Conservation (phyloP, 1,284 basidiomycete species). For the Fomitopsis palustris region DNA sequence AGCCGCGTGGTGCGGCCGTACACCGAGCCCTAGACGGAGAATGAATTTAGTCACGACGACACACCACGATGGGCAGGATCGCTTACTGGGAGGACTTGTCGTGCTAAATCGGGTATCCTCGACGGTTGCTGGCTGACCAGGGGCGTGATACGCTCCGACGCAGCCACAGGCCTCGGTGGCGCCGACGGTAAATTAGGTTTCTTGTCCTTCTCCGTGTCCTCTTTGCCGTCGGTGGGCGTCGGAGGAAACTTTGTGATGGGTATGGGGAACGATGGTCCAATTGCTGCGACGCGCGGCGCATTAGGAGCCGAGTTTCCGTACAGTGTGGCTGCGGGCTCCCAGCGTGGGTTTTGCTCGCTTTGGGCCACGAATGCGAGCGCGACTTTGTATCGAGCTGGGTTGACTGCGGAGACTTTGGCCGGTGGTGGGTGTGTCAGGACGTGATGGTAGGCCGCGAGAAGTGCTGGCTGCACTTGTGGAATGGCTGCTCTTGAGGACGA, state of each 20-base stretch:
- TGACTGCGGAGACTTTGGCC: conserved; percentile 39
- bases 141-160: conserved; percentile 48
- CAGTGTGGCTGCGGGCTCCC: conserved; percentile 64
- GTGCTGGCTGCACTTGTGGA: conserved; percentile 54
- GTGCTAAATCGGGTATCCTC: conserved; percentile 58
- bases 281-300: conserved; percentile 50
- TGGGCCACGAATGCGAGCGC: conserved; percentile 62
- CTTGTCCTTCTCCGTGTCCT: conserved; percentile 35
- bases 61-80: conserved; percentile 1
- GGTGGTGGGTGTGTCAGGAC: conserved; percentile 61
- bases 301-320: conserved; percentile 54
- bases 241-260: conserved; percentile 29
- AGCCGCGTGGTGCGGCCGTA: conserved; percentile 60
- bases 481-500: conserved; percentile 4
- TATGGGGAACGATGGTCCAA: conserved; percentile 54
- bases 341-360: conserved; percentile 53
- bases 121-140: conserved; percentile 50
- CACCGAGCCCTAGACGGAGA: conserved; percentile 43
- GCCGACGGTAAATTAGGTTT: conserved; percentile 49
- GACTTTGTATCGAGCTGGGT: conserved; percentile 62
- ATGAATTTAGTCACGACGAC: not conserved
- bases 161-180: conserved; percentile 48
- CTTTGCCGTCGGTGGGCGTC: conserved; percentile 20
- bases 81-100: conserved; percentile 59
- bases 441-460: conserved; percentile 69